Percentiles rank a stretch among this genome's conserved stretches.
Conservation (phyloP, 2,329 filamentous ascomycete species). For the Dothiorella sarmentorum region DNA sequence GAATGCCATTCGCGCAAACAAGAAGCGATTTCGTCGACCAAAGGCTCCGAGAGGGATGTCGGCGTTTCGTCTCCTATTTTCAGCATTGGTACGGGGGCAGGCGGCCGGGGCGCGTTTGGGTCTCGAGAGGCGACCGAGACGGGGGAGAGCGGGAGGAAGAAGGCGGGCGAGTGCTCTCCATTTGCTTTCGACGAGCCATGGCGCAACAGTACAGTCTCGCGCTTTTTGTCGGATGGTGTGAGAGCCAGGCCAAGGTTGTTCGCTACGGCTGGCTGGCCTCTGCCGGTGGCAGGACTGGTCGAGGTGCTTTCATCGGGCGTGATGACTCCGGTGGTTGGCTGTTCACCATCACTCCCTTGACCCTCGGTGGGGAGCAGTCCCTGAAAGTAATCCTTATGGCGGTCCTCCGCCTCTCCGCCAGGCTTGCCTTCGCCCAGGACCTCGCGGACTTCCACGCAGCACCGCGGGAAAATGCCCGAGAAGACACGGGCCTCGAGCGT, state of each 20-base stretch:
- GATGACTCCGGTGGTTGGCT: conserved; percentile 35
- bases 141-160: conserved; percentile 38
- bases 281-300: conserved; percentile 27
- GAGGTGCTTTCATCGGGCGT: conserved; percentile 38
- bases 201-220: conserved; percentile 25
- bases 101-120: conserved; percentile 68
- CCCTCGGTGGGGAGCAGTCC: conserved; percentile 16
- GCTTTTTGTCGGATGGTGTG: conserved; percentile 31
- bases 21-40: conserved; percentile 96
- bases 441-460: conserved; percentile 92
- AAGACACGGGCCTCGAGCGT: conserved; percentile 94
- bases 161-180: conserved; percentile 38
- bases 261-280: conserved; percentile 22
- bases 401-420: conserved; percentile 24
- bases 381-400: conserved; percentile 34
- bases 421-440: conserved; percentile 72
- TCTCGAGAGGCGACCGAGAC: conserved; percentile 51
- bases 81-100: conserved; percentile 92
- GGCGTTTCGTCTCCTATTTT: conserved; percentile 97
- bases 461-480: conserved; percentile 94
- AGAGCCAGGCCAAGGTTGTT: conserved; percentile 24
- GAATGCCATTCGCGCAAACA: conserved; percentile 98
- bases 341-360: conserved; percentile 24
- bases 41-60: conserved; percentile 79
- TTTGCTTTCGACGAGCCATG: conserved; percentile 37